phyloP scores from a whole-genome alignment of 164 flowering plant species.

The Umbellularia californica region DNA sequence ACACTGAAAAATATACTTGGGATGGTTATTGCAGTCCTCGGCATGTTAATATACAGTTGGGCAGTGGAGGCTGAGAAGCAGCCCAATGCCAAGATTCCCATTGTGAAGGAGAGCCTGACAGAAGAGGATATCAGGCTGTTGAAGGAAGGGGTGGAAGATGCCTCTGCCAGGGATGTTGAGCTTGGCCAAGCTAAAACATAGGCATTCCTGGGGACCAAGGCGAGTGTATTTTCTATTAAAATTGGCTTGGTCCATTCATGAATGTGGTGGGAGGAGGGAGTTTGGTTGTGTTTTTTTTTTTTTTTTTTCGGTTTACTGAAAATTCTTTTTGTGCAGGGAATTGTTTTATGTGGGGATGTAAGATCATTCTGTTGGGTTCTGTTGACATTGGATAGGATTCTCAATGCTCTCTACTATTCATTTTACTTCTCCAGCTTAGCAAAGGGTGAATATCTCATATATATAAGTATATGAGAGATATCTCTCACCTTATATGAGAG shows the following conservation, averaged over 20 bases:
- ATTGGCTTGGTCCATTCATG: neutral
- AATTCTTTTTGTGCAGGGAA: slow-evolving; percentile 10
- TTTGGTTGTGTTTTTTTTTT: neutral
- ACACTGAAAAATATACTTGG: slow-evolving; percentile 48
- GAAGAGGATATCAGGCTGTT: slow-evolving; percentile 31
- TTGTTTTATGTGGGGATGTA: neutral
- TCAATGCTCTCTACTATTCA: neutral
- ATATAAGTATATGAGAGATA: too few relatives aligned
- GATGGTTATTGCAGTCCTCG: slow-evolving; percentile 43
- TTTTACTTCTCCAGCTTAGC: neutral
- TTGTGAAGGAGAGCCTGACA: slow-evolving; percentile 22
- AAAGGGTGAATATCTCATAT: neutral
- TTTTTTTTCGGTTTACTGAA: neutral
- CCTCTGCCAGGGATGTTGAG: slow-evolving; percentile 25
- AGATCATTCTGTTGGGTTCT: neutral
- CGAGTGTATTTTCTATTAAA: neutral
- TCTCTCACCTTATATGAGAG: too few relatives aligned
- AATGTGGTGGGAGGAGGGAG: neutral
- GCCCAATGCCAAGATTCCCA: slow-evolving; percentile 24
- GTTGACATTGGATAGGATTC: neutral
- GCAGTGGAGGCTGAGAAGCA: slow-evolving; percentile 40
- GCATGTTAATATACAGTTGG: slow-evolving; percentile 55
- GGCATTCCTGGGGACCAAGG: neutral
- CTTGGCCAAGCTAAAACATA: slow-evolving; percentile 27
- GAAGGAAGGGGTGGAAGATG: slow-evolving; percentile 28